These are phyloP conservation scores for Eimeria sp. DNA, from an alignment of 169 alveolate species.

Conservation along the genomic window DNA sequence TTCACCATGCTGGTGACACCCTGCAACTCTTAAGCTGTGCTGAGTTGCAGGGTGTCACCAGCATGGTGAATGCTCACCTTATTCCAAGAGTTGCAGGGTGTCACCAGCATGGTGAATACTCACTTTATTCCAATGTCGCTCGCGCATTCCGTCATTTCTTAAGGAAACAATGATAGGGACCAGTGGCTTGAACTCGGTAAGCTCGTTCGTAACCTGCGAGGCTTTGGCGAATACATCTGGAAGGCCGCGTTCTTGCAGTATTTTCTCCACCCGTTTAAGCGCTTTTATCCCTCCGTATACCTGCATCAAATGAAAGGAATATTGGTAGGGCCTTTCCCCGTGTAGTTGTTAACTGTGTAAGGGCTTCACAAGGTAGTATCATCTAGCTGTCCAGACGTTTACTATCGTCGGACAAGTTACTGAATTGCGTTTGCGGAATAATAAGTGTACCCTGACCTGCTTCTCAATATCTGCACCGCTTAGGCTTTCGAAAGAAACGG, in stretches of 20 bases:
- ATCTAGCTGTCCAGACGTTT: too few relatives aligned
- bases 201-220: slow-evolving; percentile 89
- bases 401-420: background rate
- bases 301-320: background rate
- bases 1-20: background rate
- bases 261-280: slow-evolving; percentile 61
- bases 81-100: background rate
- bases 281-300: slow-evolving; percentile 52
- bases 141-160: slow-evolving; percentile 96
- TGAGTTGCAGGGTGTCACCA: background rate
- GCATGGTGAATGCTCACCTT: background rate
- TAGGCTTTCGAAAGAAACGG: slow-evolving; percentile 92
- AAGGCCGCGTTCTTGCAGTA: slow-evolving; percentile 81
- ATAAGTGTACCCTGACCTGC: slow-evolving; percentile 18
- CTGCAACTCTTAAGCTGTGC: background rate
- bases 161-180: slow-evolving; percentile 95
- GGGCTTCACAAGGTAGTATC: background rate
- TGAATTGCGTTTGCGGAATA: background rate
- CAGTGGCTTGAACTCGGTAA: slow-evolving; percentile 94
- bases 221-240: slow-evolving; percentile 86
- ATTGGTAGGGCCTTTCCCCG: background rate
- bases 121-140: slow-evolving; percentile 95
- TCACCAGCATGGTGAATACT: background rate
- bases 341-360: background rate
- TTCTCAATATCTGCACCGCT: slow-evolving; percentile 89